Evolutionary conservation across 208 protist genomes (phyloP), one percentile per base, ranked within the genome.

Genomic region (Leishmania arabica): DNA sequence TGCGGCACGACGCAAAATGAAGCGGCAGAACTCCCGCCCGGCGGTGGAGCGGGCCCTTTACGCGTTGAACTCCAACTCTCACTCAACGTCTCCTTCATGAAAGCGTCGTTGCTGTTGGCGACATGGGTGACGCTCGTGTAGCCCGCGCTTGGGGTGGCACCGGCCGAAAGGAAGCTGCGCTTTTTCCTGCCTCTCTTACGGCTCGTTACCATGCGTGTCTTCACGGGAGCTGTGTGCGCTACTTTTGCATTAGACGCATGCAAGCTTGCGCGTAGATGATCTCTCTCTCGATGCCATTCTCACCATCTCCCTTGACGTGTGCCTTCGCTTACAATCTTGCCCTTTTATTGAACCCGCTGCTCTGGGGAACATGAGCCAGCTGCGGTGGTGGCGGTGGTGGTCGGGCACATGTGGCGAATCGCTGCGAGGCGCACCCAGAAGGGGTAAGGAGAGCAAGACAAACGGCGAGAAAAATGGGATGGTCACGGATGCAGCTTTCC

Each of bases 41-140:
- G 89, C 79, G 34, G 88, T 93, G 56, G 92, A 95, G 81, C 86
- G 90, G 27, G 90, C 90, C 19, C 79, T 95, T 27, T 93, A 91
- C 81, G 77, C 86, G 5, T 70, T 95, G 31, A 85, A 80, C 68
- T 89, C 77, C 78, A 92, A 89, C 84, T 91, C 88, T 42, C 77
- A 84, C 78, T 91, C 88, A 0, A 56, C 74, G 19, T 88, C 84
- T n/a, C 58, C 76, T 11, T 86, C 86, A 21, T 56, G 49, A 49
- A 83, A 85, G 69, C 82, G 84, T 60, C 88, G 85, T 73, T 90
- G 85, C 74, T 86, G 86, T 51, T 90, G 84, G 17, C 62, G 86
- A 66, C 88, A 82, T n/a, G 56, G 79, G 42, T 88, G 83, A 88
- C 75, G 72, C 73, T 17, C 15, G 24, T 78, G 75, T 8, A 19